A percentile compares a stretch with the other conserved stretches of the same genome.
Evolutionary conservation across 768 basidiomycete genomes (phyloP).

Genomic region (Mycena epipterygia): DNA sequence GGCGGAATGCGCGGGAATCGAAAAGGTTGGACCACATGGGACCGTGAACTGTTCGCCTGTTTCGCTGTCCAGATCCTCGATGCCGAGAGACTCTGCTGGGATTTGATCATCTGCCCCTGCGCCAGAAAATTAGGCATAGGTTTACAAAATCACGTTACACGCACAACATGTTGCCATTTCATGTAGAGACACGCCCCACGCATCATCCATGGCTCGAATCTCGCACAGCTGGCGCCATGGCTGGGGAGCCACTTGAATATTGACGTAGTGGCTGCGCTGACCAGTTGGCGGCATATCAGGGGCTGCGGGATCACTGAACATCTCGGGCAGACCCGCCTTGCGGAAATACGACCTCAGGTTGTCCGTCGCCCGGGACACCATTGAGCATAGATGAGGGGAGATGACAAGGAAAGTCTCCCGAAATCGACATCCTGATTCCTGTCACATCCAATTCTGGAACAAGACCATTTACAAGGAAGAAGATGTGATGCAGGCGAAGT

Average conservation of each 20-base stretch:
- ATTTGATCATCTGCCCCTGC: slow-evolving; percentile 13
- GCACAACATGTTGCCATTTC: slow-evolving; percentile 10
- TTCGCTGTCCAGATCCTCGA: slow-evolving; percentile 9
- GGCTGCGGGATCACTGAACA: not conserved
- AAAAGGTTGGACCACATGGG: slow-evolving; percentile 15
- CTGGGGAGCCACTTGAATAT: not conserved
- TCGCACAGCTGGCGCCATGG: slow-evolving; percentile 19
- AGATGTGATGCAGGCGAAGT: too few species aligned
- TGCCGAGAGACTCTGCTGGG: not conserved
- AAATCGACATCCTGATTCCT: too few species aligned
- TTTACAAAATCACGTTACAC: not conserved
- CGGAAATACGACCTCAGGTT: slow-evolving; percentile 19
- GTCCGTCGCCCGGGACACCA: slow-evolving; percentile 19
- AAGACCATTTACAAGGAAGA: too few species aligned
- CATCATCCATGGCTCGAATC: not conserved
- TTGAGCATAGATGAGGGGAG: not conserved
- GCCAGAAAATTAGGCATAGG: not conserved
- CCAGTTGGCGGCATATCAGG: slow-evolving; percentile 9
- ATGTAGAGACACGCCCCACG: not conserved
- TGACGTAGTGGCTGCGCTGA: slow-evolving; percentile 18
- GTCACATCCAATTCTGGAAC: too few species aligned
- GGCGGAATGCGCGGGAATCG: slow-evolving; percentile 1
- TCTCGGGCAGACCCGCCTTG: slow-evolving; percentile 18
- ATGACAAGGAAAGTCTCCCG: not conserved
- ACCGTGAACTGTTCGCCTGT: slow-evolving; percentile 20